Base-by-base conservation (phyloP, 73 alveolate genomes). In the Uronychia binucleata region DNA sequence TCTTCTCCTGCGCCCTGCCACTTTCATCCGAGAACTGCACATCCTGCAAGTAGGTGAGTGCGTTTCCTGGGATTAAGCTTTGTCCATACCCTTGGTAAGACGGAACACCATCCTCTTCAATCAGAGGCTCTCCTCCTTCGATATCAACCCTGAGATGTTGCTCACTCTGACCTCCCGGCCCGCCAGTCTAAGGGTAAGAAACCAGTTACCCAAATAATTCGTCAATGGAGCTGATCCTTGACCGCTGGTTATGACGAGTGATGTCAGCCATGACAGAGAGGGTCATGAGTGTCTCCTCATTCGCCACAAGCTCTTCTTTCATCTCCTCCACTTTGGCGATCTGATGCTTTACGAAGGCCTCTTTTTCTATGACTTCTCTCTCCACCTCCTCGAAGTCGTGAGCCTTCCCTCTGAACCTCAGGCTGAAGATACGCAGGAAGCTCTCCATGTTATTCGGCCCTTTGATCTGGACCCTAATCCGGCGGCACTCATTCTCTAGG, bases 101-200 rank as follows among this genome's bases (percentile, higher is more conserved):
- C 99, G 92, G 80, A 97, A 97, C 46, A 98, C 87, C 80, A 96
- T 81, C 79, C 98, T 91, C 82, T 94, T 86, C 74, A 96, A 81
- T 85, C 96, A 88, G 46, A 93, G 85, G 59, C 88, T 95, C 32
- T 98, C 99, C 34, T 88, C 97, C 35, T 30, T 83, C 46, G 94
- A 92, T 35, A 98, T 96, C 25, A 96, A 90, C 26, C 99, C 99
- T 19, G 98, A 96, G 33, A 97, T 86, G 78, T 93, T 93, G 88
- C 93, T 82, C 26, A 95, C 86, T 57, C 79, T 76, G 19, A 89
- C 93, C 34, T 80, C 87, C 59, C 79, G 79, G 5, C 67, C 67
- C 5, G 67, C 5, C 67, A 46, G 5, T 19, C 67, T 46, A n/a
- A n/a, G n/a, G n/a, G 67, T 46, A 46, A 46, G 19, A 19, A 46